Evolutionary conservation across 768 basidiomycete species (phyloP), one percentile per base, ranked within the genome.

Genomic region (Leccinum subtestaceum): DNA sequence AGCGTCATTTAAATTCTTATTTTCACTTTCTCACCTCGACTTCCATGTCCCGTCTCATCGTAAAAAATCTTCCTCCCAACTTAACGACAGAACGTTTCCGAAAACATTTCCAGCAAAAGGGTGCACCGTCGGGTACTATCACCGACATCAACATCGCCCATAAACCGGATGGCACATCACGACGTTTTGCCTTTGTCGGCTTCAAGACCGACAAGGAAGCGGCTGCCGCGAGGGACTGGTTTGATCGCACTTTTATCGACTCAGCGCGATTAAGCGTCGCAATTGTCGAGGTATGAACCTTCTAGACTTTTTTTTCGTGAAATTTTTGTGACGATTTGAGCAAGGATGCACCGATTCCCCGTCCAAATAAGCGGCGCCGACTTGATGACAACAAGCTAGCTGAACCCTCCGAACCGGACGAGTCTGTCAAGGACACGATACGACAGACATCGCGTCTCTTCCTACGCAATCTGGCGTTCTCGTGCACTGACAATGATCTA

Each of bases 391-490:
- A 59, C 40, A 59, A 60, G n/a, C 54, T 31, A 6, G 57, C 59
- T 9, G 56, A 56, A 19, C 29, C 19, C 58, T 31, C 36, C 32
- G 25, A 5, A 68, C 15, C 38, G 38, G 57, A 74, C 23, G 80
- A 84, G 52, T 63, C 72, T 3, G 63, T 65, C 1, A 74, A 75
- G 60, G 64, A 71, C 27, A 84, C 86, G 1, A 88, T 96, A 54
- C 74, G 88, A 5, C 80, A 82, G 57, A 95, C 94, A 0, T 81
- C 84, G 1, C 84, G 95, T 4, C 76, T 98, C 2, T 98, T 98
- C 68, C 76, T 99, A 5, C 92, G 97, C n/a, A 99, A 98, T 69
- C 74, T 99, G n/a, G 80, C 94, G 0, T 98, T 94, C 67, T 83
- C 87, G 0, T 92, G 90, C 58, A 87, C 88, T 7, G 82, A 89